A percentile compares a stretch with the other conserved stretches of the same genome.
These are phyloP conservation scores for Cladochytrium replicatum DNA, from an alignment of 192 early-diverging fungal species.

Conservation along the genomic window DNA sequence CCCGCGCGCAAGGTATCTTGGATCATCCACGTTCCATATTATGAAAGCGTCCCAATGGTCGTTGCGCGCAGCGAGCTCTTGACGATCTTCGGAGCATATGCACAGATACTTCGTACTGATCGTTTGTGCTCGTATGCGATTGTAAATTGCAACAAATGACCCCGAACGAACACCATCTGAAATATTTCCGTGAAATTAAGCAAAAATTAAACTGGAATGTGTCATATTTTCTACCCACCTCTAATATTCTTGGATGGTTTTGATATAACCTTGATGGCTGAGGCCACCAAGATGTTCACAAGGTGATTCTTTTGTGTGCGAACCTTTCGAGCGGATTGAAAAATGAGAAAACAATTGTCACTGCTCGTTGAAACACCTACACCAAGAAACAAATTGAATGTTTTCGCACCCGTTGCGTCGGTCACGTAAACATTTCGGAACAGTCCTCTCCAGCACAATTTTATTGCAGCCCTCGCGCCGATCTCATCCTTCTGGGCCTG, in stretches of 20 bases:
- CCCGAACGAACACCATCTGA: conserved; percentile 80
- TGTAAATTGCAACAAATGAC: conserved; percentile 76
- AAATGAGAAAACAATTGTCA: conserved; percentile 8
- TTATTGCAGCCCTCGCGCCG: conserved; percentile 9
- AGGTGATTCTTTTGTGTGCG: conserved; percentile 30
- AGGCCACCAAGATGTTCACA: conserved; percentile 50
- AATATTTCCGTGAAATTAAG: conserved; percentile 49
- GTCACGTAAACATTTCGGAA: neutral
- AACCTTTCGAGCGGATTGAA: conserved; percentile 8
- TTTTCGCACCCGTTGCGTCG: neutral
- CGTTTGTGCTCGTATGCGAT: conserved; percentile 81
- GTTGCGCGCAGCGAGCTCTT: conserved; percentile 41
- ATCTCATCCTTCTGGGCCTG: neutral
- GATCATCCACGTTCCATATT: conserved; percentile 75
- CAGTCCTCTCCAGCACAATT: conserved; percentile 27
- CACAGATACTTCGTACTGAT: conserved; percentile 80
- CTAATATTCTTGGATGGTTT: conserved; percentile 89
- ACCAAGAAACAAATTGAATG: conserved; percentile 2
- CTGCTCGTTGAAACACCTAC: too few species aligned
- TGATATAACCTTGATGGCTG: conserved; percentile 80
- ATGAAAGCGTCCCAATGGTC: conserved; percentile 81
- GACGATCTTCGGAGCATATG: conserved; percentile 34
- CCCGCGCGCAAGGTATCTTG: conserved; percentile 30
- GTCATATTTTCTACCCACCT: conserved; percentile 85
- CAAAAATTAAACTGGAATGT: conserved; percentile 64